These are phyloP conservation scores for Xylaria bambusicola DNA, from an alignment of 495 filamentous ascomycete species.

Conservation along the genomic window DNA sequence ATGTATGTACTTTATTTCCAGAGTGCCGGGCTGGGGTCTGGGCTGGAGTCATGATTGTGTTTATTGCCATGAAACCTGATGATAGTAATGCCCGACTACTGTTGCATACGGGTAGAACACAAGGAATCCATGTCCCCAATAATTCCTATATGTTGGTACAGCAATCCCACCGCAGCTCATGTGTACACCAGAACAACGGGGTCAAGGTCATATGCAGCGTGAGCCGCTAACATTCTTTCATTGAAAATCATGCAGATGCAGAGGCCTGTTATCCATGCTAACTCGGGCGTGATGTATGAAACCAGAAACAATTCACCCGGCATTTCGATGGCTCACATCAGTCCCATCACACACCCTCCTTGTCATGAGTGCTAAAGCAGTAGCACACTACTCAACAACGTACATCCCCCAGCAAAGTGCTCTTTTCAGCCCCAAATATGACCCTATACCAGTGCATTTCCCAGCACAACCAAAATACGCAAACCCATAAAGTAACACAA, in stretches of 20 bases:
- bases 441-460: not conserved
- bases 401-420: constrained; percentile 1
- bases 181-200: too few species aligned
- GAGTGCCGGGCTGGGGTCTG: constrained; percentile 10
- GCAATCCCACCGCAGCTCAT: too few species aligned
- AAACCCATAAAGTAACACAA: not conserved
- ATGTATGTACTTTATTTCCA: constrained; percentile 8
- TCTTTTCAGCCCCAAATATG: not conserved
- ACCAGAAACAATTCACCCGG: not conserved
- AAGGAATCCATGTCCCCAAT: too few species aligned
- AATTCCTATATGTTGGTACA: too few species aligned
- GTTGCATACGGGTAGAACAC: too few species aligned
- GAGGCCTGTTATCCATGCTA: constrained; percentile 32
- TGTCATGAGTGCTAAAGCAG: not conserved
- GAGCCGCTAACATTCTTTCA: constrained; percentile 38
- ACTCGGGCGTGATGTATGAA: constrained; percentile 21
- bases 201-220: constrained; percentile 29
- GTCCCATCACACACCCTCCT: not conserved
- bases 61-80: not conserved
- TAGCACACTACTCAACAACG: too few species aligned
- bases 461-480: constrained; percentile 13
- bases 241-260: constrained; percentile 31
- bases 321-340: not conserved
- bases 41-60: not conserved
- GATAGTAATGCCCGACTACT: not conserved